These are phyloP conservation scores for Aspergillus leporis DNA, from an alignment of 495 filamentous ascomycete genomes.

Conservation along the genomic window DNA sequence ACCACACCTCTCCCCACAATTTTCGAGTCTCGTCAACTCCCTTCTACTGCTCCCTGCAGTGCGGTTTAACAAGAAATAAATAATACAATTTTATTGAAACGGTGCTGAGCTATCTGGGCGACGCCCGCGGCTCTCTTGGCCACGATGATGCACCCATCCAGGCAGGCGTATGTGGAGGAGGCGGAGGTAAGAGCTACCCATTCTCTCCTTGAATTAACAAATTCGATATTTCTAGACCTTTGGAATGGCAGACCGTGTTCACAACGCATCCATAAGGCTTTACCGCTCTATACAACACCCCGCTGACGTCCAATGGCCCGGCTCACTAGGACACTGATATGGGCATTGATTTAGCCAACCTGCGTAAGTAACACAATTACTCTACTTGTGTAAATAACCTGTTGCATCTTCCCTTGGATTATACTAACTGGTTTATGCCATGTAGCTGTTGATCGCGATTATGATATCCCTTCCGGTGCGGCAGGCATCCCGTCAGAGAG, in stretches of 20 bases:
- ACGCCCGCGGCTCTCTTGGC: constrained; percentile 5
- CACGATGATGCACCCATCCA: constrained; percentile 83
- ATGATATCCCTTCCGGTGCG: constrained; percentile 70
- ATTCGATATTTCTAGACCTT: constrained; percentile 6
- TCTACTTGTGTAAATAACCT: not conserved
- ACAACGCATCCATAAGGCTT: constrained; percentile 40
- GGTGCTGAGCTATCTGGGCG: not conserved
- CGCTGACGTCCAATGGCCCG: constrained; percentile 26
- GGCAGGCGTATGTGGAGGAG: constrained; percentile 96
- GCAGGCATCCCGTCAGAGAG: constrained; percentile 83
- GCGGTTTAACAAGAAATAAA: not conserved
- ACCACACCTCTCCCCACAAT: not conserved
- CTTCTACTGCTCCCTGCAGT: not conserved
- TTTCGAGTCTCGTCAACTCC: not conserved
- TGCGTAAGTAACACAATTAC: constrained; percentile 59
- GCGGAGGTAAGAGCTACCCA: constrained; percentile 60
- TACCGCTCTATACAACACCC: constrained; percentile 6
- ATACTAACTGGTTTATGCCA: not conserved
- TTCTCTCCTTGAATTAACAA: not conserved
- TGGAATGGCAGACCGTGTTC: constrained; percentile 32
- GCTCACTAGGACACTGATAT: constrained; percentile 57
- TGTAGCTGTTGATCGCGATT: constrained; percentile 79
- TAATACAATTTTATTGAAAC: not conserved
- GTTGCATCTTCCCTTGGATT: not conserved
- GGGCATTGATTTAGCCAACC: constrained; percentile 74